Base-by-base conservation (phyloP, 106 monocot species). In the Amphibolis antarctica region DNA sequence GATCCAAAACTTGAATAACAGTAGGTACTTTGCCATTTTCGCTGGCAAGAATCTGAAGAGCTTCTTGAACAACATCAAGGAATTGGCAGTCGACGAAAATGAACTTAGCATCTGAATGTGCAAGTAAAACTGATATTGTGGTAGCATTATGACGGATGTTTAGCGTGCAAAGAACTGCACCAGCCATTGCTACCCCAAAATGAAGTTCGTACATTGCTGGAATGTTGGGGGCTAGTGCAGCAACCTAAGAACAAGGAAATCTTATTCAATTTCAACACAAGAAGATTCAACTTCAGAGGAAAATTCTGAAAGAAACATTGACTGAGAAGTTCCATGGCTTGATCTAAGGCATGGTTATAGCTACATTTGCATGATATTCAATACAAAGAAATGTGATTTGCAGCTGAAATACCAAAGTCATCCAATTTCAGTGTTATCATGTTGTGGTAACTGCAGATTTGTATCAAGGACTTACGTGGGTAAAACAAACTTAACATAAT, bases 141-240 rank as follows among this genome's bases (percentile, higher is more conserved):
- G 76, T 18, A 10, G 90, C 66, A 46, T 91, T 78, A 48, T 76
- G 90, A 12, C 83, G 83, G 6, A 66, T 81, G 65, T 91, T 91
- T 23, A 91, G 67, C 1, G 90, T 64, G 58, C 83, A 83, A 21
- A 91, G 83, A 66, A 91, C 60, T 11, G 78, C 90, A 55, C 90
- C 90, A 30, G 86, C 68, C 90, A 91, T 91, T 17, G 90, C 78
- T 15, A 78, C 83, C 4, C 78, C 86, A 42, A 91, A 91, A 61
- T 91, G 86, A 42, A 86, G 68, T 60, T 91, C 90, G 27, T 78
- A 91, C 74, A 91, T 69, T 25, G 90, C 83, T 58, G 90, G 86
- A 22, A 77, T 59, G 29, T 91, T 91, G 7, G 67, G 82, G 12
- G 85, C 83, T 27, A 91, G 53, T 13, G 78, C 86, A 15, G 86